Base-by-base conservation (phyloP, 768 basidiomycete species). In the Piloderma croceum region DNA sequence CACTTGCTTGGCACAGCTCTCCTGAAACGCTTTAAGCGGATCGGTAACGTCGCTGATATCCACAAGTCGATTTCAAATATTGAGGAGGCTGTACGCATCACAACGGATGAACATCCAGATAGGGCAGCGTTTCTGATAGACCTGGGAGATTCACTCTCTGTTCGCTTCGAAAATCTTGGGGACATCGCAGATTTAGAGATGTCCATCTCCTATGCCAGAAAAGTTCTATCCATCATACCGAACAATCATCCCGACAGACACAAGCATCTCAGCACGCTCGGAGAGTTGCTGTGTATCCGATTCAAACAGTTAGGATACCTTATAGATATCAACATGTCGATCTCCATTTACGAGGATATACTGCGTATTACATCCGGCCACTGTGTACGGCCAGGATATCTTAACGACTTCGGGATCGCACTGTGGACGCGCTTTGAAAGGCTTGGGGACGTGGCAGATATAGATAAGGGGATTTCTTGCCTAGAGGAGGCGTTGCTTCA, bases 51-150 rank as follows among this genome's bases (percentile, higher is more conserved):
- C 24, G 25, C 37, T 9, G 57, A 61, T 36, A 45, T 61, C 19
- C 36, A 59, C 21, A 42, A 39, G 31, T 46, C 55, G 10, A 54
- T 63, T 31, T 40, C 36, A 18, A 22, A n/a, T n/a, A n/a, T n/a
- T n/a, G n/a, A n/a, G n/a, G n/a, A n/a, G n/a, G n/a, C n/a, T n/a
- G n/a, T n/a, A 15, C 5, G 4, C 1, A 15, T 45, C 7, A 27
- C 31, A 7, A 13, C 43, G 6, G 22, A 12, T 21, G 31, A 15
- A 15, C 29, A 45, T 31, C 42, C 42, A 20, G 34, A 32, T 24
- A 42, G 24, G 15, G 20, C 44, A 17, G 23, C 3, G 7, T 17
- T 23, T 6, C 31, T 45, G 1, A 45, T 15, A 21, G 44, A 44
- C 17, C 44, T 45, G 17, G 44, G 31, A 18, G 24, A 20, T 15